A percentile compares a stretch with the other conserved stretches of the same genome.
Conservation (phyloP, 108 stramenopile genomes). For the Cylindrotheca fusiformis region DNA sequence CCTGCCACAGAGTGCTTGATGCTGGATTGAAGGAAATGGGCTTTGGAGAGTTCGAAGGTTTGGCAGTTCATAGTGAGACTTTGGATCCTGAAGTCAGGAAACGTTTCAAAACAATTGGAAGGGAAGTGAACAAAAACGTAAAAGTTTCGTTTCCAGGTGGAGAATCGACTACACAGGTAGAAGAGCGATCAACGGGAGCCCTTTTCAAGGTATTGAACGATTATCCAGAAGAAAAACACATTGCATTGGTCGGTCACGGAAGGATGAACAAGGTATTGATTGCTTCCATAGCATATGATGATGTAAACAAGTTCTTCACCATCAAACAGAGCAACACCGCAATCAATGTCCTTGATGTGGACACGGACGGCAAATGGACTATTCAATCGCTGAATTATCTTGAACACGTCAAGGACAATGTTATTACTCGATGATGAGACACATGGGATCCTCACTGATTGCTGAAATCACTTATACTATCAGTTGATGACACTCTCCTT, state of each 20-base stretch:
- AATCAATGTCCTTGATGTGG: constrained; percentile 37
- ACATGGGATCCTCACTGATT: too few relatives aligned
- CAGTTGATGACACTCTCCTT: too few relatives aligned
- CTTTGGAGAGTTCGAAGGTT: constrained; percentile 48
- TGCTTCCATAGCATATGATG: constrained; percentile 13
- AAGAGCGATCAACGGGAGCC: constrained; percentile 20
- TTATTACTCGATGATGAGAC: constrained; percentile 14
- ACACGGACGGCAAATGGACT: constrained; percentile 13
- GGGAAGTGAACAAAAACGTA: constrained; percentile 8
- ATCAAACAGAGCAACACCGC: constrained; percentile 42
- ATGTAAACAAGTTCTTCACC: constrained; percentile 6
- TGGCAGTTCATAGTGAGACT: constrained; percentile 9
- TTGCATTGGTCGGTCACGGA: constrained; percentile 46
- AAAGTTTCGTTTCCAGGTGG: constrained; percentile 33
- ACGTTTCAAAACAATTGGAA: constrained; percentile 9
- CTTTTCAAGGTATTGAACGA: constrained; percentile 13
- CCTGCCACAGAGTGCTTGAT: constrained; percentile 13
- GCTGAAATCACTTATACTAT: too few relatives aligned
- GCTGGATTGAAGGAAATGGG: constrained; percentile 43
- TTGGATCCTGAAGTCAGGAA: constrained; percentile 6
- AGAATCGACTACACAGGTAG: constrained; percentile 31
- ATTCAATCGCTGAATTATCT: constrained; percentile 21
- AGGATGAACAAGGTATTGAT: constrained; percentile 43
- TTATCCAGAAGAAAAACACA: constrained; percentile 15
- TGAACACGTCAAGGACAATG: constrained; percentile 30